phyloP scores from a whole-genome alignment of 805 yeast species.

The Yarrowia keelungensis region DNA sequence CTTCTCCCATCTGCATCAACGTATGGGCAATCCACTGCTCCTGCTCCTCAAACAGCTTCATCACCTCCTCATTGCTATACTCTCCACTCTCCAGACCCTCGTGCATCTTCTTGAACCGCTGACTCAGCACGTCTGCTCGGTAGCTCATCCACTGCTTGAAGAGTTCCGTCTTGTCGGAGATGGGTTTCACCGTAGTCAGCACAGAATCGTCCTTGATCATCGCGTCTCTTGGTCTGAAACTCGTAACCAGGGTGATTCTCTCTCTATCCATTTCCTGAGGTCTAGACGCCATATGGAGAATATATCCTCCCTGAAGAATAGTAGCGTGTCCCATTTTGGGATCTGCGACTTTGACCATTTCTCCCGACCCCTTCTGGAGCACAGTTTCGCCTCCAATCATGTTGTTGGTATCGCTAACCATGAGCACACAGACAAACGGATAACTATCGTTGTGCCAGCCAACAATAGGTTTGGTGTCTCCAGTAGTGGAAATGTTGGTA shows the following conservation, averaged over 20 bases:
- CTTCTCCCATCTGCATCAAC: constrained; percentile 29
- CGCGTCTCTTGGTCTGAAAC: constrained; percentile 12
- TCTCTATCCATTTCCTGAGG: constrained; percentile 12
- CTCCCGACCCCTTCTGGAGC: not conserved
- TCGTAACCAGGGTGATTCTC: constrained; percentile 14
- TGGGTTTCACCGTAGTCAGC: constrained; percentile 8
- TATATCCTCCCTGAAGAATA: constrained; percentile 12
- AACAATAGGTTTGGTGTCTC: constrained; percentile 54
- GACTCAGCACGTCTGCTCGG: constrained; percentile 13
- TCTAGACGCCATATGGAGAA: constrained; percentile 22
- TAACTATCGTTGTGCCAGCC: constrained; percentile 72
- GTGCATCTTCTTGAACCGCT: constrained; percentile 10
- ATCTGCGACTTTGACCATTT: constrained; percentile 15
- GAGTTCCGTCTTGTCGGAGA: not conserved
- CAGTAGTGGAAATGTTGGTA: constrained; percentile 15
- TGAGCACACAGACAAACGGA: constrained; percentile 68
- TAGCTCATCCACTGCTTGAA: constrained; percentile 32
- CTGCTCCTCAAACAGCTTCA: constrained; percentile 17
- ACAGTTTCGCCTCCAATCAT: constrained; percentile 42
- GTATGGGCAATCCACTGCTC: constrained; percentile 26
- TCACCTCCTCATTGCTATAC: not conserved
- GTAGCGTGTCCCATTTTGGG: constrained; percentile 26
- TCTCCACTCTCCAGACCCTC: constrained; percentile 20
- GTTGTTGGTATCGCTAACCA: constrained; percentile 63
- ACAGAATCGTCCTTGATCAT: constrained; percentile 25